phyloP scores from a whole-genome alignment of 2,329 filamentous ascomycete species.

The Penicillium sp. region DNA sequence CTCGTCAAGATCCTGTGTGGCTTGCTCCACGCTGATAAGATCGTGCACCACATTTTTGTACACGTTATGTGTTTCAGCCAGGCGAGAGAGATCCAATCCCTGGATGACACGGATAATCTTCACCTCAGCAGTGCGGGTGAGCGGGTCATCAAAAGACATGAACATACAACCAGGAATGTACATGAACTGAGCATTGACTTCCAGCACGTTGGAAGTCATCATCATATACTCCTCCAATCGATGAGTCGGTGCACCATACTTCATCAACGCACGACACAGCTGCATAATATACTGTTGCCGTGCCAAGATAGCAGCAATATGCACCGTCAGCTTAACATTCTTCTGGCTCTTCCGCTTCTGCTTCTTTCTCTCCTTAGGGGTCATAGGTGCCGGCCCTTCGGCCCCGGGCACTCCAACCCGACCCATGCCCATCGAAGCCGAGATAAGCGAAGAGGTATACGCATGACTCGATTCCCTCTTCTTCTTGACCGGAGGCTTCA shows the following conservation, averaged over 20 bases:
- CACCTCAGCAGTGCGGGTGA: slow-evolving; percentile 46
- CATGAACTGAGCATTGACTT: slow-evolving; percentile 83
- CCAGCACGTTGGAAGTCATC: slow-evolving; percentile 80
- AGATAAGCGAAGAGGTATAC: slow-evolving; percentile 29
- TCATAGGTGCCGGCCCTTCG: slow-evolving; percentile 17
- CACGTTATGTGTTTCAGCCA: slow-evolving; percentile 43
- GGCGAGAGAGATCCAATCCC: slow-evolving; percentile 43
- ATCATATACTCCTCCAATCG: slow-evolving; percentile 74
- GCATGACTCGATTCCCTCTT: slow-evolving; percentile 7
- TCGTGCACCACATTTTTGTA: slow-evolving; percentile 49
- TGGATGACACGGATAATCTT: slow-evolving; percentile 43
- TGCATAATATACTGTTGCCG: slow-evolving; percentile 39
- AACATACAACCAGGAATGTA: slow-evolving; percentile 65
- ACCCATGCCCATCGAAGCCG: slow-evolving; percentile 28
- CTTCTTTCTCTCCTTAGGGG: slow-evolving; percentile 23
- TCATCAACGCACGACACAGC: slow-evolving; percentile 30
- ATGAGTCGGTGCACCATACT: slow-evolving; percentile 31
- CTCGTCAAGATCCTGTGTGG: slow-evolving; percentile 37
- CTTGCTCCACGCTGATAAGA: slow-evolving; percentile 41
- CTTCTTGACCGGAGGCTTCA: slow-evolving; percentile 10
- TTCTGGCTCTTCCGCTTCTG: slow-evolving; percentile 44
- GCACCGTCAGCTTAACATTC: slow-evolving; percentile 54
- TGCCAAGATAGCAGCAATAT: slow-evolving; percentile 67
- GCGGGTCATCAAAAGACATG: slow-evolving; percentile 61
- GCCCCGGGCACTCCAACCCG: slow-evolving; percentile 25